Evolutionary conservation across 2,329 filamentous ascomycete species (phyloP), one percentile per base, ranked within the genome.

Genomic region (Diplocarpon rosae): DNA sequence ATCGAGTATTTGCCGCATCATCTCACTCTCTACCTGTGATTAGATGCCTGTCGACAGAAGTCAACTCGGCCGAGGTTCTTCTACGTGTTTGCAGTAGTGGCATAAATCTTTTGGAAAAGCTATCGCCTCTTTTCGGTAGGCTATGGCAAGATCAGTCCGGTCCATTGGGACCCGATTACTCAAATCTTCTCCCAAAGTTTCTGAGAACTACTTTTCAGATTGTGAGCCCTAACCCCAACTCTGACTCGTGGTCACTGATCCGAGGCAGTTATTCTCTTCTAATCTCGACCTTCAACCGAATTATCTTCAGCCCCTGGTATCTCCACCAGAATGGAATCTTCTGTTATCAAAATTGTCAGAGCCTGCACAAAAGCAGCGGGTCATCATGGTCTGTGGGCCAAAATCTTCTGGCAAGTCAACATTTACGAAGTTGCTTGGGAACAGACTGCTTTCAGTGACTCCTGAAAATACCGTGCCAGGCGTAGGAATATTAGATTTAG

Each of bases 351-450:
- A 45, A 46, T 37, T 56, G 7, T 49, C 53, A 20, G 64, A 56
- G 30, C 55, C 54, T 10, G 66, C 61, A 39, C 63, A 61, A 5
- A 27, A 37, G 14, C 36, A n/a, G 32, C 62, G 62, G 2, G 65
- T 67, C 2, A 66, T 76, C 6, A 66, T 88, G 49, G 66, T 86
- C 2, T 80, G 80, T 39, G 84, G 84, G 0, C 75, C 80, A 0
- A 84, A 86, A 51, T 78, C 75, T 0, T 77, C 83, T 2, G 84
- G 84, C 2, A 89, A 89, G 57, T 88, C 84, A 1, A 87, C 82
- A 0, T 84, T 88, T 59, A 73, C 75, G 11, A 76, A 74, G 38
- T 62, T 86, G 4, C 65, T 89, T 2, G 64, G 72, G 8, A 89
- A 89, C 56, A 72, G 76, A 10, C 64, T 85, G 8, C 62, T 85